Evolutionary conservation across 78 protist genomes (phyloP).

Genomic region (slime mould (Dictyostelium discoideum)): DNA sequence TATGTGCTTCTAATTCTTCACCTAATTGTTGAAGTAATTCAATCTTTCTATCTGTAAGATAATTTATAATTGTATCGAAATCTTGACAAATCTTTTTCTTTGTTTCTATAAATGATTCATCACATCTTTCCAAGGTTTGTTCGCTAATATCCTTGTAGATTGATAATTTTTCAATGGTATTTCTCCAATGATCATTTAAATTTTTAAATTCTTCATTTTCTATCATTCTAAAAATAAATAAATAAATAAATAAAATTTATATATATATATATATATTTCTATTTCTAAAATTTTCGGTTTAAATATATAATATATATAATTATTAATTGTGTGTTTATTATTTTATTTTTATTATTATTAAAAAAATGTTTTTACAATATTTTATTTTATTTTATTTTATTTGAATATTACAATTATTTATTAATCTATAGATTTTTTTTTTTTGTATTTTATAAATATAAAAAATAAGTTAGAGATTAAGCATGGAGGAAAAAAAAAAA

Average conservation of each 20-base stretch:
- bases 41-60: slow-evolving; percentile 23
- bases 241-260: no score
- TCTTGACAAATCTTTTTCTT: slow-evolving; percentile 39
- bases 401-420: background rate
- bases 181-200: slow-evolving; percentile 12
- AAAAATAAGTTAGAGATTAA: no score
- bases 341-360: no score
- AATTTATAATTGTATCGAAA: slow-evolving; percentile 45
- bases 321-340: no score
- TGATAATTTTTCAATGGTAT: slow-evolving; percentile 14
- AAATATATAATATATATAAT: no score
- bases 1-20: slow-evolving; percentile 52
- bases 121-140: slow-evolving; percentile 32
- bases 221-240: background rate
- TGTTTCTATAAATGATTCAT: slow-evolving; percentile 39
- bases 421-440: background rate
- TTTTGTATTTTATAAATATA: background rate
- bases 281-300: no score
- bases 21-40: slow-evolving; percentile 56
- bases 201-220: background rate
- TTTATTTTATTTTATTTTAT: no score
- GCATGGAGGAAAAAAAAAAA: no score
- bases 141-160: slow-evolving; percentile 57
- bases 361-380: no score
- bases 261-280: no score